Conservation (phyloP, 2,329 filamentous ascomycete genomes). For the Byssoonygena ceratinophila region DNA sequence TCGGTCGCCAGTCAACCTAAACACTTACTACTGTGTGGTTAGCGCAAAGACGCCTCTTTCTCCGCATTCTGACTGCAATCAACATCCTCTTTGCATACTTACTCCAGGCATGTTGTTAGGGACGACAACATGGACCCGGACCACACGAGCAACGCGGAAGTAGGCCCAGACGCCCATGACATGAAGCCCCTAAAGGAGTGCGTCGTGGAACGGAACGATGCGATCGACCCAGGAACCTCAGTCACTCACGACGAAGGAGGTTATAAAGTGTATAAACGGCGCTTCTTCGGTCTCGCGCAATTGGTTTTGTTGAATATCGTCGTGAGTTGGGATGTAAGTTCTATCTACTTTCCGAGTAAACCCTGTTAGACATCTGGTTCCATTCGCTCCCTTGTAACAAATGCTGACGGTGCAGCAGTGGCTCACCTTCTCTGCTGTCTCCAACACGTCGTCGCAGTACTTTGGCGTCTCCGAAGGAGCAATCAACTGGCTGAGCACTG, state of each 20-base stretch:
- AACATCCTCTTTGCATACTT: background rate
- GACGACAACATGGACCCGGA: conserved; percentile 4
- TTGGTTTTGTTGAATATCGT: conserved; percentile 82
- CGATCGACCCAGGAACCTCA: background rate
- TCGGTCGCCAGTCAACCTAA: background rate
- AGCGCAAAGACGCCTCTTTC: no score
- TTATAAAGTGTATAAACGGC: conserved; percentile 63
- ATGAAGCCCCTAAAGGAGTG: background rate
- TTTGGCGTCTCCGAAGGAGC: conserved; percentile 62
- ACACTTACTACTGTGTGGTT: no score
- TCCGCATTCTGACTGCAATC: background rate
- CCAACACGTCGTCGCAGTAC: conserved; percentile 60
- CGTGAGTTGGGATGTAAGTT: conserved; percentile 86
- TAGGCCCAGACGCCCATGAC: background rate
- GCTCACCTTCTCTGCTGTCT: conserved; percentile 83
- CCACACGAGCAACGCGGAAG: conserved; percentile 2
- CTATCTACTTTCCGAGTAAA: no score
- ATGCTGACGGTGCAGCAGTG: conserved; percentile 47
- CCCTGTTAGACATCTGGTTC: no score
- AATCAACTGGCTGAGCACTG: conserved; percentile 89
- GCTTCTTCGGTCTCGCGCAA: conserved; percentile 80
- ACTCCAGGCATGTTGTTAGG: background rate
- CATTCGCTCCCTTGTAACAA: no score
- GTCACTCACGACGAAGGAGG: conserved; percentile 9
- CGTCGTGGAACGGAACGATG: background rate